phyloP scores from a whole-genome alignment of 2,329 filamentous ascomycete species.

The Colletotrichum spaethianum region DNA sequence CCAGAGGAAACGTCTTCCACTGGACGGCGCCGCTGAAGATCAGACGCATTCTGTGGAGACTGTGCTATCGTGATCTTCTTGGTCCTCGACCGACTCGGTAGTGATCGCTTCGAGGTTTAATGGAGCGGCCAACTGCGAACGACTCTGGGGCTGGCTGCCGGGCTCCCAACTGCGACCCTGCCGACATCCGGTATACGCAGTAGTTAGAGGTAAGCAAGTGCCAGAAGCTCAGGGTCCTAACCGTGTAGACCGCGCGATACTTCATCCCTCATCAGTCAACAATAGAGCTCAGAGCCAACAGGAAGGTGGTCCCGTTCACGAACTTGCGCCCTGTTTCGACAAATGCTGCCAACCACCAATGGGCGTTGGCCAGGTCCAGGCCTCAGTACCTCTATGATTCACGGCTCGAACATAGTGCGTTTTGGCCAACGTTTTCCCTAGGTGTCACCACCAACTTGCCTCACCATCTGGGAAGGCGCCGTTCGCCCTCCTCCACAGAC shows the following conservation, averaged over 20 bases:
- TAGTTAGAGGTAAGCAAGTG: not conserved
- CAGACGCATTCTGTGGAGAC: constrained; percentile 35
- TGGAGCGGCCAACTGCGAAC: not conserved
- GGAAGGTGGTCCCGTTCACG: not conserved
- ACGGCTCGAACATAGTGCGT: constrained; percentile 10
- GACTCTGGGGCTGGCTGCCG: not conserved
- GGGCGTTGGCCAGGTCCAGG: not conserved
- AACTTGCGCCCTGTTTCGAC: not conserved
- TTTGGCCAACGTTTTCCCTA: constrained; percentile 27
- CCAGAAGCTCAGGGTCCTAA: not conserved
- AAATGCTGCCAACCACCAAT: not conserved
- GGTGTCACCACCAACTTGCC: constrained; percentile 24
- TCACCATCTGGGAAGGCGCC: constrained; percentile 13
- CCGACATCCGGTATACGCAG: not conserved
- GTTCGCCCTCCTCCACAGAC: constrained; percentile 3
- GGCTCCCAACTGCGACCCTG: constrained; percentile 11
- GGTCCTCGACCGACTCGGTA: constrained; percentile 21
- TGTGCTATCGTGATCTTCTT: constrained; percentile 34
- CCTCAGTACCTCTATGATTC: not conserved
- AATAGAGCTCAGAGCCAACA: not conserved
- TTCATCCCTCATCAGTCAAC: not conserved
- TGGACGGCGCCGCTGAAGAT: constrained; percentile 22
- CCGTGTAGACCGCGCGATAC: not conserved
- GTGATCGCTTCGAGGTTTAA: constrained; percentile 31
- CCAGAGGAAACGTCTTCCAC: constrained; percentile 7